Base-by-base conservation (phyloP, 225 moss, liverwort and hornwort genomes). In the Neckera pumila region DNA sequence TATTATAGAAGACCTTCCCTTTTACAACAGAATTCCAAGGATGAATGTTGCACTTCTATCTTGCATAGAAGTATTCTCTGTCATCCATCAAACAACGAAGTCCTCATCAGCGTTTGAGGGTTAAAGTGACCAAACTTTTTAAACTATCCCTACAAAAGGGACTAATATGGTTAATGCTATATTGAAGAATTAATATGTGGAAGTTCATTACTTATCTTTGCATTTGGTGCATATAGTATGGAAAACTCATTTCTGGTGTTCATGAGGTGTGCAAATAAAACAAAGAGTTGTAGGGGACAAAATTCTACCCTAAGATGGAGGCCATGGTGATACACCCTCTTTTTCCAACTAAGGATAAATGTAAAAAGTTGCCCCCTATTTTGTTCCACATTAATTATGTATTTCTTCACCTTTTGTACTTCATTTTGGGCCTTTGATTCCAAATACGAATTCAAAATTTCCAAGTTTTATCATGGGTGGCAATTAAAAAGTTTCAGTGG, bases 321-420 rank as follows among this genome's bases (percentile, higher is more conserved):
- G 69, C 20, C 0, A 69, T 0, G 38, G 23, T n/a, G 12, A 12
- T 11, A 20, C n/a, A 19, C 8, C 11, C 0, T 3, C 2, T 11
- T 34, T 10, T 2, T 0, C 1, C 18, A 64, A 2, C 9, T 16
- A 28, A 62, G 7, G 1, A 0, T 62, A 31, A 16, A 62, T 62
- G 6, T 15, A 16, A 18, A 34, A 64, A 16, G 34, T 33, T 64
- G 17, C 9, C 17, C 0, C 4, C 33, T 33, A 17, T 64, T 17
- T 33, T 64, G 33, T 4, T 1, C 9, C 5, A 0, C 3, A 0
- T 17, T 64, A 36, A 36, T 65, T 65, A 5, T 36, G 19, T 36
- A 11, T 65, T 66, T 18, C 1, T 36, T 6, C 20, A 36, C 1
- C 2, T 20, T 0, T 66, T 3, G 2, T 10, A 11, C 2, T 2